phyloP scores from a whole-genome alignment of 371 early-diverging fungal genomes.

The Parasitella parasitica region DNA sequence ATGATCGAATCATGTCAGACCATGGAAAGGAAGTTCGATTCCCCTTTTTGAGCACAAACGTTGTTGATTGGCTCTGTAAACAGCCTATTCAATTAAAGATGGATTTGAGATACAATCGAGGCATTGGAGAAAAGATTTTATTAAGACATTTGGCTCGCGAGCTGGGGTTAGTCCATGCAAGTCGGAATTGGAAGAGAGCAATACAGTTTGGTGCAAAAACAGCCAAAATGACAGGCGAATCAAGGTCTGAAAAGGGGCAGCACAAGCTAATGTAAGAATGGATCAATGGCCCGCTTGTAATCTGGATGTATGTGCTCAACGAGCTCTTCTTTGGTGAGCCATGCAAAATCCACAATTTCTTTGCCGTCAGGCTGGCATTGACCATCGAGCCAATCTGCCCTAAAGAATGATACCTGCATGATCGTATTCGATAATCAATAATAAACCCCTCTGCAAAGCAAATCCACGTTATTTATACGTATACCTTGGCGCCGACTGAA shows the following conservation, averaged over 20 bases:
- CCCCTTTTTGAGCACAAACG: constrained; percentile 79
- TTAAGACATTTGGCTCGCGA: constrained; percentile 64
- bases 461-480: neutral
- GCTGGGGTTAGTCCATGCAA: constrained; percentile 59
- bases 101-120: constrained; percentile 77
- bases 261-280: constrained; percentile 31
- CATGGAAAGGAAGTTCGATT: constrained; percentile 89
- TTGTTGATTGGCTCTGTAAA: constrained; percentile 66
- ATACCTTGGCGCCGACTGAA: constrained; percentile 35
- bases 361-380: constrained; percentile 59
- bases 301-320: constrained; percentile 46
- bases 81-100: constrained; percentile 80
- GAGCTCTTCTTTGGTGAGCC: constrained; percentile 82
- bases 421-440: too few relatives aligned
- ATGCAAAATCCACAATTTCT: constrained; percentile 76
- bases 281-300: constrained; percentile 15
- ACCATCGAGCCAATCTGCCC: constrained; percentile 33
- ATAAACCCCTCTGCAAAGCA: too few relatives aligned
- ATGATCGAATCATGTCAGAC: constrained; percentile 91
- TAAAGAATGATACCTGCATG: constrained; percentile 36
- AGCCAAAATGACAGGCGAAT: constrained; percentile 84
- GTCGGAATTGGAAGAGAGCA: constrained; percentile 81
- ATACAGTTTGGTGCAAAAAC: constrained; percentile 97
- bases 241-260: constrained; percentile 64
- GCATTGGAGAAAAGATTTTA: constrained; percentile 91